These are phyloP conservation scores for Gossypium gossypioides DNA, from an alignment of 441 rosid species.

Conservation along the genomic window DNA sequence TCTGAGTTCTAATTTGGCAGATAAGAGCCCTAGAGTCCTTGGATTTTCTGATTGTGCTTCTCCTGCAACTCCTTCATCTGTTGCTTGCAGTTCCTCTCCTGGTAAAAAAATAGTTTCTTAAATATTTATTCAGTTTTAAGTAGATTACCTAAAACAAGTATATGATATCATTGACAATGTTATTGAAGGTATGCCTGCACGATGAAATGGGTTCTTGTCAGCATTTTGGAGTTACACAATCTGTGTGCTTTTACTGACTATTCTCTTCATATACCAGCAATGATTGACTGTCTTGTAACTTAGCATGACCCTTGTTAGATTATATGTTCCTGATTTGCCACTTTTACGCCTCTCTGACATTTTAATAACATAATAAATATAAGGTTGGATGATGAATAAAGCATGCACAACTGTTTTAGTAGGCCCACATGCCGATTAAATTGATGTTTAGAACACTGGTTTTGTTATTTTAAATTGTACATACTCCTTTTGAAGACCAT, in stretches of 20 bases:
- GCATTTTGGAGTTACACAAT: not conserved
- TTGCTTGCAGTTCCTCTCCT: conserved; percentile 83
- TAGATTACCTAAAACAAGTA: not conserved
- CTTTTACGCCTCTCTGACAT: not conserved
- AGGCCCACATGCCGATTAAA: not conserved
- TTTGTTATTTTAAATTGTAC: not conserved
- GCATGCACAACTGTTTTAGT: not conserved
- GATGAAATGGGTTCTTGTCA: not conserved
- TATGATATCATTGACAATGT: not conserved
- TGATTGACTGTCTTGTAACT: not conserved
- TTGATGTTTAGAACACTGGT: not conserved
- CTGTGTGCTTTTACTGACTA: not conserved
- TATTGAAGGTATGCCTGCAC: not conserved
- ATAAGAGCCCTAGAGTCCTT: conserved; percentile 54
- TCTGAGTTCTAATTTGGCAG: conserved; percentile 38
- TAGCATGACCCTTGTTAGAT: not conserved
- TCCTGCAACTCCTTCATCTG: conserved; percentile 90
- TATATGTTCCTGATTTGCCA: not conserved
- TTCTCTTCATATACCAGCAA: not conserved
- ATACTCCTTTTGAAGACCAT: not conserved
- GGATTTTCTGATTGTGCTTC: conserved; percentile 64
- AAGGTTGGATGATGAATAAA: not conserved
- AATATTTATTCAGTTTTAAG: not conserved
- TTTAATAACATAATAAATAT: not conserved
- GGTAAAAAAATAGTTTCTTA: conserved; percentile 31